Evolutionary conservation across 1,139 yeast genomes (phyloP).

Genomic region (Nadsonia commutata): DNA sequence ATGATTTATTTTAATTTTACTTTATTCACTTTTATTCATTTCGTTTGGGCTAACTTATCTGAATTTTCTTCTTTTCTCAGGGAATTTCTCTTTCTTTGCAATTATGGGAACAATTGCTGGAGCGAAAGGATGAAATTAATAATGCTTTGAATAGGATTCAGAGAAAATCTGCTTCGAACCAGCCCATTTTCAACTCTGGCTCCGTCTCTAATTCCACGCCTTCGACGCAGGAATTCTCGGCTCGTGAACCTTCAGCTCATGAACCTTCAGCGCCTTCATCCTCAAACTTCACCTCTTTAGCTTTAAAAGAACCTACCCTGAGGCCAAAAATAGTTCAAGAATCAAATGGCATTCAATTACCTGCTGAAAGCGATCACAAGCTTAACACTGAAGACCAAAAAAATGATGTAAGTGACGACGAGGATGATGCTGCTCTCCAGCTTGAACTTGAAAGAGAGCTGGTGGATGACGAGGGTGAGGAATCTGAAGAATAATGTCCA

Average conservation of each 20-base stretch:
- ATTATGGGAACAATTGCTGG: constrained; percentile 1
- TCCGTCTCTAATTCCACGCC: too few species aligned
- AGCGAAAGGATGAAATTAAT: neutral
- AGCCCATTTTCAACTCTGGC: too few species aligned
- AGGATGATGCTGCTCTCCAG: neutral
- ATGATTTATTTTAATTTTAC: too few species aligned
- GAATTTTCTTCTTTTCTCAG: neutral
- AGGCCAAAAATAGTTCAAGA: neutral
- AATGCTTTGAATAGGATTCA: neutral
- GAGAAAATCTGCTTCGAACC: neutral
- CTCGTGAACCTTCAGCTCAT: too few species aligned
- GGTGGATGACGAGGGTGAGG: neutral
- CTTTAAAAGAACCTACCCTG: neutral
- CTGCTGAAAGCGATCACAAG: neutral
- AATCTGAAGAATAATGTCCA: neutral
- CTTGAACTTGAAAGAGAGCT: neutral
- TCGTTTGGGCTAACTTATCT: too few species aligned
- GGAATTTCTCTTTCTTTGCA: constrained; percentile 5
- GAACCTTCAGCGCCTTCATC: too few species aligned
- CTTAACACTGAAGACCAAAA: neutral
- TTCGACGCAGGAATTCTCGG: too few species aligned
- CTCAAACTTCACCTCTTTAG: too few species aligned
- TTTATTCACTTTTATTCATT: too few species aligned
- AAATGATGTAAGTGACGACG: too few species aligned
- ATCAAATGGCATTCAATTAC: neutral